Evolutionary conservation across 140 eudicot genomes (phyloP), one percentile per base, ranked within the genome.

Genomic region (Bidens hawaiensis): DNA sequence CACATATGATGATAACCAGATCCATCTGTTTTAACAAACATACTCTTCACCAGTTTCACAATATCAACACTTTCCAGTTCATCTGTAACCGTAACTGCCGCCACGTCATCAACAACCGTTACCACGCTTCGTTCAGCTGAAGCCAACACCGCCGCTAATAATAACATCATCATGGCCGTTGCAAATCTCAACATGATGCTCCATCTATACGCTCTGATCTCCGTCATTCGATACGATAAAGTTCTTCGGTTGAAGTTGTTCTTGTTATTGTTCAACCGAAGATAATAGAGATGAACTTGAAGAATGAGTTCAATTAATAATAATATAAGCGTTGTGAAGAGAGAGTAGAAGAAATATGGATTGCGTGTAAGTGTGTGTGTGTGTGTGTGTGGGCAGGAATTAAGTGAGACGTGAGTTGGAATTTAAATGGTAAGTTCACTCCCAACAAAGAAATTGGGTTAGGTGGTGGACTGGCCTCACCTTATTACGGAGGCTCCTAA

Each of bases 1-100:
- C 98, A 91, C 65, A 82, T 79, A 77, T 87, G 98, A 6, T 84
- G 96, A 77, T 91, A 91, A 16, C 94, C 93, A 0, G 89, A 76
- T 80, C 80, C 71, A 76, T 70, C 71, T 0, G 81, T 41, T 42
- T 78, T 83, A n/a, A n/a, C n/a, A 88, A 91, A 91, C 53, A 87
- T 43, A 69, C 76, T 82, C 69, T 82, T 76, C 31, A 71, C 59
- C 26, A 87, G 3, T 52, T 70, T 60, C 13, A 75, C 49, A 5
- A 77, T 28, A 28, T 55, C 50, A 55, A 25, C 70, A 23, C 68
- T 36, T 12, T 52, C 54, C 5, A 83, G 45, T 51, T 64, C 88
- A 48, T 49, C 55, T n/a, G 2, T 31, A 11, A 70, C 55, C 24
- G 66, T 64, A 63, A 73, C 47, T 14, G 57, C 36, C 16, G 70